These are phyloP conservation scores for Candida tropicalis DNA, from an alignment of 1,139 yeast genomes.

Conservation along the genomic window DNA sequence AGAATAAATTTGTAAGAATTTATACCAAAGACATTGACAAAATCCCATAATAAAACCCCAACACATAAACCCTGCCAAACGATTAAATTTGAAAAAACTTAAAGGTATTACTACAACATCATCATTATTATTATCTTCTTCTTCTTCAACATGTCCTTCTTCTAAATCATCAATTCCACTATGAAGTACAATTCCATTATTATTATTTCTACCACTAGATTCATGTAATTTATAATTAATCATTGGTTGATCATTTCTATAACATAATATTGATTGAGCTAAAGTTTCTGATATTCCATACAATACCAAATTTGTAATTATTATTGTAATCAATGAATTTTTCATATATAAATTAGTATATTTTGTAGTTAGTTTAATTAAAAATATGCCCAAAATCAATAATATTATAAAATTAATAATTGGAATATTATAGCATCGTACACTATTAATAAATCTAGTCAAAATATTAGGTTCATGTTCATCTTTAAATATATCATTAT, in stretches of 20 bases:
- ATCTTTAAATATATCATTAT: neutral
- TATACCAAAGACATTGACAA: conserved; percentile 88
- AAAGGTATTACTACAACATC: conserved; percentile 20
- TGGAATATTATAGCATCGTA: conserved; percentile 48
- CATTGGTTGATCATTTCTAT: conserved; percentile 26
- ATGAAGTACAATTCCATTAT: too few relatives aligned
- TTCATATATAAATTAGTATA: conserved; percentile 67
- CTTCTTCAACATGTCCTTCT: conserved; percentile 12
- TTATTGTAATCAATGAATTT: conserved; percentile 73
- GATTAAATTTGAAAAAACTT: conserved; percentile 60
- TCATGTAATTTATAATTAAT: conserved; percentile 25
- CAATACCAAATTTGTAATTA: conserved; percentile 78
- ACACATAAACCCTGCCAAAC: conserved; percentile 78
- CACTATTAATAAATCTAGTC: conserved; percentile 33
- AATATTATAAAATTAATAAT: conserved; percentile 57
- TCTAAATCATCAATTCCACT: conserved; percentile 41
- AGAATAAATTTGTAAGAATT: conserved; percentile 76
- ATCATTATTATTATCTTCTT: conserved; percentile 6
- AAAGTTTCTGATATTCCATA: conserved; percentile 88
- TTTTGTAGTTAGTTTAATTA: conserved; percentile 54
- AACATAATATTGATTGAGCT: conserved; percentile 71
- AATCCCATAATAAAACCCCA: conserved; percentile 90
- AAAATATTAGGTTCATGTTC: conserved; percentile 15
- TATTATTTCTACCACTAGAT: conserved; percentile 16
- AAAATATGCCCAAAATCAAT: conserved; percentile 46